Evolutionary conservation across 768 basidiomycete genomes (phyloP).

Genomic region (Boletus pseudopeckii): DNA sequence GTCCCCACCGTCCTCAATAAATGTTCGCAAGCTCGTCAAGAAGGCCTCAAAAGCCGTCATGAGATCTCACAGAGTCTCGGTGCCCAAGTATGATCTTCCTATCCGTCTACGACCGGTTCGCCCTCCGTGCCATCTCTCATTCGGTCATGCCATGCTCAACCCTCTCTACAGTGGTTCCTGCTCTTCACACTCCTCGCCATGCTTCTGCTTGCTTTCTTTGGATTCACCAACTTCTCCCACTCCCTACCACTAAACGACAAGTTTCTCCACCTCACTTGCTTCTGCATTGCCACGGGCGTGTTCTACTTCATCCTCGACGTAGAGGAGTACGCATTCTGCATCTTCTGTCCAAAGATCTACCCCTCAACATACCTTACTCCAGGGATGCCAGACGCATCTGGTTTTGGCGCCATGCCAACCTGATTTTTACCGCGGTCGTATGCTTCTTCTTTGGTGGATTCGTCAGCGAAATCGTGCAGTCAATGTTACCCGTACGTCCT

Average conservation of each 20-base stretch:
- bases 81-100: conserved; percentile 69
- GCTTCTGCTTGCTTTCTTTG: conserved; percentile 67
- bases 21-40: conserved; percentile 36
- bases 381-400: conserved; percentile 80
- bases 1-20: conserved; percentile 8
- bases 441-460: conserved; percentile 82
- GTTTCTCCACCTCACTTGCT: conserved; percentile 74
- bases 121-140: not conserved
- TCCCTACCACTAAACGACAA: conserved; percentile 75
- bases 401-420: conserved; percentile 76
- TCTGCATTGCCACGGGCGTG: conserved; percentile 68
- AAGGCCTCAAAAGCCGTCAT: conserved; percentile 58
- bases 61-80: conserved; percentile 61
- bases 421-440: conserved; percentile 64
- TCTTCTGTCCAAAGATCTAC: not conserved
- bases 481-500: conserved; percentile 61
- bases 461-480: conserved; percentile 79
- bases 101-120: conserved; percentile 69
- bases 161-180: conserved; percentile 68
- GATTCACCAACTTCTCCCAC: conserved; percentile 68
- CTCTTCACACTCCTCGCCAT: conserved; percentile 65
- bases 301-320: conserved; percentile 89
- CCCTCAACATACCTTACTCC: not conserved
- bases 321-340: conserved; percentile 62
- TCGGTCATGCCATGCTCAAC: conserved; percentile 4